Conservation (phyloP, 371 early-diverging fungal genomes). For the Gilbertella persicaria region DNA sequence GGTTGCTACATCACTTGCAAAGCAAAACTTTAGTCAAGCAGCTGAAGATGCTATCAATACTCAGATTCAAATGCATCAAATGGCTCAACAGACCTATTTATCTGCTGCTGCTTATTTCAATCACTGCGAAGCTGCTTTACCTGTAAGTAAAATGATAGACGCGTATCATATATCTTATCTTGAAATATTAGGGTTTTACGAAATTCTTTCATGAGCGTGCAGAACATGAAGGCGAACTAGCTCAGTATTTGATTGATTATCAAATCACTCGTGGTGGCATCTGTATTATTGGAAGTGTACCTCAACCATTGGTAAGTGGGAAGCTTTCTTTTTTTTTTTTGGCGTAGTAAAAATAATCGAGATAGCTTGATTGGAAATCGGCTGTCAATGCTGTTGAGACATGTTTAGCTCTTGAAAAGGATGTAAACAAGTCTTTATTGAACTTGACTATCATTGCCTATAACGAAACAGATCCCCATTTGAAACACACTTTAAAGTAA, state of each 20-base stretch:
- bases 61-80: slow-evolving; percentile 56
- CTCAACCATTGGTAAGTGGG: slow-evolving; percentile 38
- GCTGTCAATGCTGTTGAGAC: slow-evolving; percentile 45
- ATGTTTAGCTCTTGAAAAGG: slow-evolving; percentile 43
- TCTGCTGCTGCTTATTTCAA: slow-evolving; percentile 57
- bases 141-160: slow-evolving; percentile 24
- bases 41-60: slow-evolving; percentile 60
- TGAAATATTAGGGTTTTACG: slow-evolving; percentile 42
- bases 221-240: slow-evolving; percentile 50
- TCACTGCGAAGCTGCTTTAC: slow-evolving; percentile 53
- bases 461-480: slow-evolving; percentile 55
- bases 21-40: slow-evolving; percentile 60
- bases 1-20: slow-evolving; percentile 39
- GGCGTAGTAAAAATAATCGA: background rate
- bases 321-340: background rate
- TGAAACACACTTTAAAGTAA: slow-evolving; percentile 61
- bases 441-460: slow-evolving; percentile 54
- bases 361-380: slow-evolving; percentile 36
- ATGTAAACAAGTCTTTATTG: slow-evolving; percentile 63
- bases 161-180: background rate
- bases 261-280: slow-evolving; percentile 64
- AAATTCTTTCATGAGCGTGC: slow-evolving; percentile 62
- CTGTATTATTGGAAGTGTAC: slow-evolving; percentile 36
- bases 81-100: slow-evolving; percentile 55
- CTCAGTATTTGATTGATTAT: slow-evolving; percentile 61